These are phyloP conservation scores for Tuber borchii DNA, from an alignment of 495 filamentous ascomycete species.

Conservation along the genomic window DNA sequence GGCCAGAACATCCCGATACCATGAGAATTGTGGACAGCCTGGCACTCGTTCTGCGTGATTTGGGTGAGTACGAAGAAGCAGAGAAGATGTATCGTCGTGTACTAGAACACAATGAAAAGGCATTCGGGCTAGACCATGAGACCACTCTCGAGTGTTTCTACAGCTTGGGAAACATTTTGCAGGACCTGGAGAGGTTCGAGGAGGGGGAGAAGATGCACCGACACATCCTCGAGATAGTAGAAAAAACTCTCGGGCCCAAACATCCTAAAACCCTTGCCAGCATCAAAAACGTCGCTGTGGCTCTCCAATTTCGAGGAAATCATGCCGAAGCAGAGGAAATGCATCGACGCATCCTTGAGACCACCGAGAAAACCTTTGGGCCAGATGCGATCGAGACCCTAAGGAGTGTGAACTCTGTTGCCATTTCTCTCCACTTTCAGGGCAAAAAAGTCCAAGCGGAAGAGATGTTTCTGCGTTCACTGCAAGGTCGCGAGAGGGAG, in stretches of 20 bases:
- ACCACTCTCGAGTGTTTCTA: background rate
- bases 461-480: conserved; percentile 24
- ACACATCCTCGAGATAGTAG: background rate
- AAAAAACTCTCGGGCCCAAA: background rate
- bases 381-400: background rate
- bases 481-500: conserved; percentile 14
- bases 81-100: background rate
- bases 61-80: background rate
- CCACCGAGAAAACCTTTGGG: conserved; percentile 3
- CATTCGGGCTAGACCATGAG: background rate
- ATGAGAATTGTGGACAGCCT: background rate
- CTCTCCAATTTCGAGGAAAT: background rate
- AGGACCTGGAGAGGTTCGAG: background rate
- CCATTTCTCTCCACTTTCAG: background rate
- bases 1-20: background rate
- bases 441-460: conserved; percentile 6
- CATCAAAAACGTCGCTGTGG: background rate
- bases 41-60: background rate
- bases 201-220: background rate
- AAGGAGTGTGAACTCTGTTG: background rate
- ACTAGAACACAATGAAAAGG: background rate
- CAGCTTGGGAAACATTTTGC: background rate
- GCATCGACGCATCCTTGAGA: background rate
- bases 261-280: background rate
- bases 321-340: background rate